Conservation (phyloP, 2,329 filamentous ascomycete genomes). For the Biscogniauxia sp. region DNA sequence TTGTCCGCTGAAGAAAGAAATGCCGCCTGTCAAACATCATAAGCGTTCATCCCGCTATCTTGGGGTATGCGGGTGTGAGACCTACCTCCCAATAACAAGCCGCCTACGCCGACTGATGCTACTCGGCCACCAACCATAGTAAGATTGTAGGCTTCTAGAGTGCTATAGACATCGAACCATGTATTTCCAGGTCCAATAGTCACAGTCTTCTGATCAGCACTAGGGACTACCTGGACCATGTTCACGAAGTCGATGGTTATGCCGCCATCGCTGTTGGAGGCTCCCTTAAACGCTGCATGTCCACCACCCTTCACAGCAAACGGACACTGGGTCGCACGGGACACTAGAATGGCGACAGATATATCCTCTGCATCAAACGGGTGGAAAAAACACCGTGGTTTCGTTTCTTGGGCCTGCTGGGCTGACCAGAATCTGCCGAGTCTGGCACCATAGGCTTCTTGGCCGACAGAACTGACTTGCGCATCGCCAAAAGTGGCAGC, state of each 20-base stretch:
- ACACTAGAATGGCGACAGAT: conserved; percentile 26
- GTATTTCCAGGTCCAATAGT: conserved; percentile 36
- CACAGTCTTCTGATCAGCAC: conserved; percentile 27
- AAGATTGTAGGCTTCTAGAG: conserved; percentile 32
- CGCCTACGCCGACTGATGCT: conserved; percentile 38
- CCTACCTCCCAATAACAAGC: conserved; percentile 34
- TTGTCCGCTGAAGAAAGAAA: conserved; percentile 31
- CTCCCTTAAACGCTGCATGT: conserved; percentile 29
- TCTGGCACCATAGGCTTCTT: conserved; percentile 11
- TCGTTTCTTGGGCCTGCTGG: conserved; percentile 13
- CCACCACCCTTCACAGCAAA: conserved; percentile 35
- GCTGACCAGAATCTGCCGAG: conserved; percentile 12
- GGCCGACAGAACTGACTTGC: conserved; percentile 6
- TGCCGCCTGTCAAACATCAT: conserved; percentile 23
- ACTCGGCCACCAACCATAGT: conserved; percentile 38
- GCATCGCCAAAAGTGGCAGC: conserved; percentile 8
- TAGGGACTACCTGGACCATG: conserved; percentile 24
- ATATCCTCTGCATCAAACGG: conserved; percentile 26
- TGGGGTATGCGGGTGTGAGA: not conserved
- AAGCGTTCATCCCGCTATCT: not conserved
- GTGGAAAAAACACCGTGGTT: conserved; percentile 23
- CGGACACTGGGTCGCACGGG: conserved; percentile 27
- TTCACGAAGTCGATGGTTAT: conserved; percentile 28
- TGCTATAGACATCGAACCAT: conserved; percentile 39
- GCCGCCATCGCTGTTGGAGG: conserved; percentile 29